Evolutionary conservation across 2,329 filamentous ascomycete species (phyloP).

Genomic region (Colletotrichum nymphaeae): DNA sequence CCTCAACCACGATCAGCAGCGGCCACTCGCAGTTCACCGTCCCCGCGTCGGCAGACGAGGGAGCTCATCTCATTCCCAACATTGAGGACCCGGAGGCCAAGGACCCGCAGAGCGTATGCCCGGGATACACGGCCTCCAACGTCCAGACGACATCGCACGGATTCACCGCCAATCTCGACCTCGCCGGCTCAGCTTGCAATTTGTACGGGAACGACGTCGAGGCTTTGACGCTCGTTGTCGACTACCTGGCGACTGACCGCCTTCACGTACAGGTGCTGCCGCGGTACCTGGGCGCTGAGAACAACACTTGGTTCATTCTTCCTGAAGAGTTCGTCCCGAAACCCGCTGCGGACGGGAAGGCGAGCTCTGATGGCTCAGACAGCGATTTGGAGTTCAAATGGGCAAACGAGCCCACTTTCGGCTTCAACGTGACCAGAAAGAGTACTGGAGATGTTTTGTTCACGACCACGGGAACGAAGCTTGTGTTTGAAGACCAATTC

Average conservation of each 20-base stretch:
- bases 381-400: slow-evolving; percentile 66
- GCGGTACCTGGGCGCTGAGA: slow-evolving; percentile 68
- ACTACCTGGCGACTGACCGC: slow-evolving; percentile 73
- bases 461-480: slow-evolving; percentile 69
- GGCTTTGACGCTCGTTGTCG: slow-evolving; percentile 73
- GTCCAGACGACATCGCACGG: slow-evolving; percentile 63
- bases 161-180: slow-evolving; percentile 75
- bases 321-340: slow-evolving; percentile 71
- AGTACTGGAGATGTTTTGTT: slow-evolving; percentile 75
- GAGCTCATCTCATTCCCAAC: slow-evolving; percentile 29
- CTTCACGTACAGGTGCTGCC: slow-evolving; percentile 79
- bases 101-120: slow-evolving; percentile 59
- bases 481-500: slow-evolving; percentile 83
- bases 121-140: slow-evolving; percentile 75
- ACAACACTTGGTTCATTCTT: slow-evolving; percentile 75
- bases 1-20: background rate
- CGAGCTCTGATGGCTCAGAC: slow-evolving; percentile 46
- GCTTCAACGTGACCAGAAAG: slow-evolving; percentile 71
- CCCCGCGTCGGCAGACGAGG: slow-evolving; percentile 9
- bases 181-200: slow-evolving; percentile 80
- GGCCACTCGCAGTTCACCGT: slow-evolving; percentile 13
- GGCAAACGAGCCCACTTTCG: slow-evolving; percentile 70
- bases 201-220: slow-evolving; percentile 82
- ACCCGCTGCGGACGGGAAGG: slow-evolving; percentile 48
- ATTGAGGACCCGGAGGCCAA: slow-evolving; percentile 23